These are phyloP conservation scores for Chlamydomonas asymmetrica DNA, from an alignment of 139 green algal genomes.

Conservation along the genomic window DNA sequence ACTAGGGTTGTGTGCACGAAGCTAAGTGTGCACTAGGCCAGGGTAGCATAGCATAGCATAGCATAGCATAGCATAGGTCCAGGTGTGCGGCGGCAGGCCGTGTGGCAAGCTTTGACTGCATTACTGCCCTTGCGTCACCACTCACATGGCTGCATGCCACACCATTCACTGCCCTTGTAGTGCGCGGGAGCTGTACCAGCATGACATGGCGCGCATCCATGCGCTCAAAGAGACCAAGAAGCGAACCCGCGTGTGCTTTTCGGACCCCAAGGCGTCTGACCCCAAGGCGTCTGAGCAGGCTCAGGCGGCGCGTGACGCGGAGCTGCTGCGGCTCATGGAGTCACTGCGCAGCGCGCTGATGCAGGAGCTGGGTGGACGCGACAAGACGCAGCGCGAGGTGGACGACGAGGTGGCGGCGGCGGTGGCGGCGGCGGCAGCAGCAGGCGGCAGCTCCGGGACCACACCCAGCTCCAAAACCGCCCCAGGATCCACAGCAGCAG, in stretches of 20 bases:
- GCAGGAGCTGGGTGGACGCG: slow-evolving; percentile 20
- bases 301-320: slow-evolving; percentile 65
- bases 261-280: slow-evolving; percentile 68
- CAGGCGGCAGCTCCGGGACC: not conserved
- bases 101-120: too few species aligned
- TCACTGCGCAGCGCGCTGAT: slow-evolving; percentile 35
- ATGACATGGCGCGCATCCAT: slow-evolving; percentile 34
- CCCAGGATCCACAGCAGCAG: not conserved
- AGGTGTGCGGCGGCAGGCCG: too few species aligned
- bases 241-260: slow-evolving; percentile 41
- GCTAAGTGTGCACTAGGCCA: too few species aligned
- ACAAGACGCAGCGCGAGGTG: not conserved
- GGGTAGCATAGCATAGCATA: too few species aligned
- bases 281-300: slow-evolving; percentile 51
- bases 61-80: too few species aligned
- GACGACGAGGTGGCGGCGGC: not conserved
- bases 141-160: too few species aligned
- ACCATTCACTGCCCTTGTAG: too few species aligned
- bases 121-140: too few species aligned
- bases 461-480: not conserved
- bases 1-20: not conserved
- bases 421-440: not conserved
- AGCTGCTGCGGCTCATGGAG: slow-evolving; percentile 57
- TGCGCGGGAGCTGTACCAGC: slow-evolving; percentile 32
- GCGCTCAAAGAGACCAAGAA: slow-evolving; percentile 37